Percentiles rank a stretch among this genome's conserved stretches.
Conservation (phyloP, 306 rosid genomes). For the Vachellia collinsii region DNA sequence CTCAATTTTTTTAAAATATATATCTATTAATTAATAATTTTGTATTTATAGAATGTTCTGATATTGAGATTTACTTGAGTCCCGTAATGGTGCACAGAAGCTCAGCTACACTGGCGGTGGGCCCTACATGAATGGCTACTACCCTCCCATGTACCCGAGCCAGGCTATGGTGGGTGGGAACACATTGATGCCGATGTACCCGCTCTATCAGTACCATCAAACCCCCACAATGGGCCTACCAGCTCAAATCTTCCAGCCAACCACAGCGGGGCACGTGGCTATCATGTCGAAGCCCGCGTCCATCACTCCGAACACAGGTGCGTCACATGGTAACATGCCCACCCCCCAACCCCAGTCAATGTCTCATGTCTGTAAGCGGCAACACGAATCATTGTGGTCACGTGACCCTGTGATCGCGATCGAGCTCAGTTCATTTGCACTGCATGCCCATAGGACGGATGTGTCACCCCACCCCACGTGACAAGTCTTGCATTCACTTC, state of each 20-base stretch:
- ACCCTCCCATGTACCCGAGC: slow-evolving; percentile 60
- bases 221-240: slow-evolving; percentile 72
- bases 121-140: slow-evolving; percentile 67
- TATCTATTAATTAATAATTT: not conserved
- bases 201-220: slow-evolving; percentile 66
- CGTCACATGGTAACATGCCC: slow-evolving; percentile 33
- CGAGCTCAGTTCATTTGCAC: not conserved
- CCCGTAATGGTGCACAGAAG: slow-evolving; percentile 50
- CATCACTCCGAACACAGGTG: slow-evolving; percentile 68
- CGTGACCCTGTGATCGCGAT: slow-evolving; percentile 15
- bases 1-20: not conserved
- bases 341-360: slow-evolving; percentile 1
- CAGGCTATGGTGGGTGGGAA: slow-evolving; percentile 64
- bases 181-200: slow-evolving; percentile 82
- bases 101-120: slow-evolving; percentile 52
- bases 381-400: slow-evolving; percentile 27
- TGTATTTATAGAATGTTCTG: not conserved
- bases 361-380: slow-evolving; percentile 7
- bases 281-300: slow-evolving; percentile 62
- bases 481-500: not conserved
- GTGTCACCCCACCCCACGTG: slow-evolving; percentile 7
- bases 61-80: not conserved
- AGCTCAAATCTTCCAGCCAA: slow-evolving; percentile 59
- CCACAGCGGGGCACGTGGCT: slow-evolving; percentile 46
- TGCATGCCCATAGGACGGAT: not conserved